Base-by-base conservation (phyloP, 441 rosid genomes). In the Mallotus japonicus region DNA sequence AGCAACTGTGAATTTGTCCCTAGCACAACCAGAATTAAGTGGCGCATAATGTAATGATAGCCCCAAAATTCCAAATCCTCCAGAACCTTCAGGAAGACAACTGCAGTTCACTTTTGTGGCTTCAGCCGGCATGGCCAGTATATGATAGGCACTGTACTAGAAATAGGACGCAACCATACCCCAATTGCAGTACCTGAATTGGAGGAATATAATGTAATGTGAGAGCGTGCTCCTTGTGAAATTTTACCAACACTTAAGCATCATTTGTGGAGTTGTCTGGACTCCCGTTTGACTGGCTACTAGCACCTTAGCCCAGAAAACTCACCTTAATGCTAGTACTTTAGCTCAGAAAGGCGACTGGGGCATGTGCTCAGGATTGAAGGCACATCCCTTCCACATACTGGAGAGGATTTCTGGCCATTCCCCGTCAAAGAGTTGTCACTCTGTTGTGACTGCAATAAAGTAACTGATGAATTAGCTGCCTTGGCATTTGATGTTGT, bases 311-410 rank as follows among this genome's bases (percentile, higher is more conserved):
- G 40, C 40, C 40, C 40, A 37, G 40, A 37, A 37, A 37, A 37
- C 40, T 37, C 6, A 37, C 6, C 40, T 37, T 6, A 5, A 58
- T 44, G 62, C 72, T 70, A 84, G 66, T 89, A 83, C 79, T 84
- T 84, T 1, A 87, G 82, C 70, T 84, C 84, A 9, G 90, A 84
- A 42, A 87, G 73, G 66, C 86, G 88, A 65, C 81, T 80, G 6
- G 85, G 75, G 80, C 85, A 70, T 19, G 85, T 69, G 79, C 94
- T 90, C 16, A 87, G 82, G 47, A 83, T 87, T 2, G 94, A 89
- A 19, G 89, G 88, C 57, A 77, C 81, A 59, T 75, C 85, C 77
- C 89, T 87, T 19, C 84, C 87, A 62, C 88, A 84, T 76, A 80
- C 63, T 0, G 97, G 82, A 58, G 92, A 83, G 3, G 89, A 81